Conservation (phyloP, 257 asterid species). For the Solanum raphanifolium region DNA sequence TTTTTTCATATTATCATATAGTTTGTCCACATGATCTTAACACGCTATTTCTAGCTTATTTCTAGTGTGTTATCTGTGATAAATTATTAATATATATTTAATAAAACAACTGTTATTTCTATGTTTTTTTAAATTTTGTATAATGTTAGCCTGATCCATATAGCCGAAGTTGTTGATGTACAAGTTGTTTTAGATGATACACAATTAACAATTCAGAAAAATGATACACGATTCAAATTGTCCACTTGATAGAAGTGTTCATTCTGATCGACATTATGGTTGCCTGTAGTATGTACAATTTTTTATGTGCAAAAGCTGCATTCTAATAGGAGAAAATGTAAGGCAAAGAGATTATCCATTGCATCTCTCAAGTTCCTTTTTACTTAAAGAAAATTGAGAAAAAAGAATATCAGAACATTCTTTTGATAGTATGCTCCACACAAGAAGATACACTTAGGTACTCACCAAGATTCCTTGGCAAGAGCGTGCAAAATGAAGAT, state of each 20-base stretch:
- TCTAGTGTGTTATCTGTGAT: neutral
- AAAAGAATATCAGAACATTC: neutral
- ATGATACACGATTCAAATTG: neutral
- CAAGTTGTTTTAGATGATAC: neutral
- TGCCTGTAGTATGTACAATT: neutral
- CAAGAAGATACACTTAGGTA: neutral
- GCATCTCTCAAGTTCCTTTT: neutral
- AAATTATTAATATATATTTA: neutral
- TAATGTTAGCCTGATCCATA: neutral
- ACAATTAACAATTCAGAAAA: neutral
- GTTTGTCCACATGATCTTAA: neutral
- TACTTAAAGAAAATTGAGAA: neutral
- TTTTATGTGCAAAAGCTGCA: neutral
- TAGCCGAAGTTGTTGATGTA: neutral
- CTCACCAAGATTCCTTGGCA: neutral
- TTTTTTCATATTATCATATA: neutral
- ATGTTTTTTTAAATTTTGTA: neutral
- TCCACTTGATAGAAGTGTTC: neutral
- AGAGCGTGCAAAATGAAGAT: neutral
- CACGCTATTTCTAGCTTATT: neutral
- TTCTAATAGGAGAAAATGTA: neutral
- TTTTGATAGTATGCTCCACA: neutral
- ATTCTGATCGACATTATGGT: neutral
- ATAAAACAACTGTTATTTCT: neutral
- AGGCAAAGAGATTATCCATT: neutral